Conservation (phyloP, 352 stramenopile species). For the Globisporangium apiculatum region DNA sequence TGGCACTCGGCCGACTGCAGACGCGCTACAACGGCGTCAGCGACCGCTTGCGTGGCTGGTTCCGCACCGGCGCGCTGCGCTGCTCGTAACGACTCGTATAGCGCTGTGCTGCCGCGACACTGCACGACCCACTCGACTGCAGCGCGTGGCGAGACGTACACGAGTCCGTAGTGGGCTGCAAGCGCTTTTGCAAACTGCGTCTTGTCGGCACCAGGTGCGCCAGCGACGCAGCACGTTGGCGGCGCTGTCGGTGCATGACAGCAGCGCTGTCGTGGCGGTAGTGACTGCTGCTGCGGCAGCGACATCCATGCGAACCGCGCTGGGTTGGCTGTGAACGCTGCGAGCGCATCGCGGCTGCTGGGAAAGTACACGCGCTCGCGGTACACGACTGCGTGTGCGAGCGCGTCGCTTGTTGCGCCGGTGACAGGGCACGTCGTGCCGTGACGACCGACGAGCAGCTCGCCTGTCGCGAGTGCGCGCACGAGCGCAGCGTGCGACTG, state of each 20-base stretch:
- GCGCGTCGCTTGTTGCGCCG: slow-evolving; percentile 8
- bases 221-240: slow-evolving; percentile 13
- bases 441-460: slow-evolving; percentile 48
- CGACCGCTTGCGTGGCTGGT: slow-evolving; percentile 16
- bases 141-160: slow-evolving; percentile 32
- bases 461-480: slow-evolving; percentile 26
- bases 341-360: slow-evolving; percentile 11
- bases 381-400: slow-evolving; percentile 22
- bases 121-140: slow-evolving; percentile 51
- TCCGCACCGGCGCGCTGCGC: slow-evolving; percentile 8
- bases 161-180: slow-evolving; percentile 10
- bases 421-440: slow-evolving; percentile 34
- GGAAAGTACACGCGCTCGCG: slow-evolving; percentile 63
- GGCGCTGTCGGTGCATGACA: slow-evolving; percentile 7
- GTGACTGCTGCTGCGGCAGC: not conserved
- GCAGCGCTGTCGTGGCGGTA: not conserved
- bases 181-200: slow-evolving; percentile 11
- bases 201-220: slow-evolving; percentile 10
- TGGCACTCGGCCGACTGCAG: slow-evolving; percentile 57
- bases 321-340: slow-evolving; percentile 15
- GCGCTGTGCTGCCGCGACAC: slow-evolving; percentile 31
- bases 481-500: slow-evolving; percentile 4
- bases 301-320: slow-evolving; percentile 6
- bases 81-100: slow-evolving; percentile 17
- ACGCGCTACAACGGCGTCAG: slow-evolving; percentile 34